Conservation (phyloP, 345 rosid species). For the Alliaria petiolata region DNA sequence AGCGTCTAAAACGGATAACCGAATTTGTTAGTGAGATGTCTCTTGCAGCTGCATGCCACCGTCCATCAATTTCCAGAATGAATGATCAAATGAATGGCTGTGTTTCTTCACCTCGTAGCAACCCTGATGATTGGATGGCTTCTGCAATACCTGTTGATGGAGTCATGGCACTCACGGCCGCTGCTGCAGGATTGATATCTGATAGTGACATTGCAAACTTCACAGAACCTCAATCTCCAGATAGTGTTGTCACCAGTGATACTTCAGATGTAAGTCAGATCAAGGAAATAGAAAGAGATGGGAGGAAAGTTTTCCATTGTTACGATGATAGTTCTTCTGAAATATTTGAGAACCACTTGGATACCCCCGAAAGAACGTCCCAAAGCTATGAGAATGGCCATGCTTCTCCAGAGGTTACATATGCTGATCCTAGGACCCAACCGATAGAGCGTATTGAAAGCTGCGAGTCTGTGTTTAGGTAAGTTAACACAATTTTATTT, state of each 20-base stretch:
- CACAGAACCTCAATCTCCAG: slow-evolving; percentile 63
- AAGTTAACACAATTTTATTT: slow-evolving; percentile 1
- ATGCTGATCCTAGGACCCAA: slow-evolving; percentile 37
- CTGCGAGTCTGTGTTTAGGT: slow-evolving; percentile 83
- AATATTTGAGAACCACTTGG: slow-evolving; percentile 57
- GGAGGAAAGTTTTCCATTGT: slow-evolving; percentile 40
- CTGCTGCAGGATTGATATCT: slow-evolving; percentile 67
- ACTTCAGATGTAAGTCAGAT: slow-evolving; percentile 61
- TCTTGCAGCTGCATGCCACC: slow-evolving; percentile 46
- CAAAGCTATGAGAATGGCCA: slow-evolving; percentile 52
- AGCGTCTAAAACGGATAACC: slow-evolving; percentile 90
- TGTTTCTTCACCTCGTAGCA: slow-evolving; percentile 37
- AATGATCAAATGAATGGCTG: slow-evolving; percentile 19
- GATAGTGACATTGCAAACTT: slow-evolving; percentile 59
- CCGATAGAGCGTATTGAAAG: slow-evolving; percentile 61
- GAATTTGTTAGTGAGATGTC: slow-evolving; percentile 75
- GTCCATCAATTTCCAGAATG: slow-evolving; percentile 39
- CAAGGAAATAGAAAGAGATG: slow-evolving; percentile 59
- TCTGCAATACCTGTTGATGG: slow-evolving; percentile 77
- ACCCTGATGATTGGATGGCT: slow-evolving; percentile 64
- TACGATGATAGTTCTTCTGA: slow-evolving; percentile 66
- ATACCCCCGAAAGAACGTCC: slow-evolving; percentile 45
- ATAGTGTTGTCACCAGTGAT: slow-evolving; percentile 57
- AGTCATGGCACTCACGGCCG: slow-evolving; percentile 70
- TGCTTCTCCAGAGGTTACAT: slow-evolving; percentile 62